Base-by-base conservation (phyloP, 495 filamentous ascomycete species). In the Jackrogersella minutella region DNA sequence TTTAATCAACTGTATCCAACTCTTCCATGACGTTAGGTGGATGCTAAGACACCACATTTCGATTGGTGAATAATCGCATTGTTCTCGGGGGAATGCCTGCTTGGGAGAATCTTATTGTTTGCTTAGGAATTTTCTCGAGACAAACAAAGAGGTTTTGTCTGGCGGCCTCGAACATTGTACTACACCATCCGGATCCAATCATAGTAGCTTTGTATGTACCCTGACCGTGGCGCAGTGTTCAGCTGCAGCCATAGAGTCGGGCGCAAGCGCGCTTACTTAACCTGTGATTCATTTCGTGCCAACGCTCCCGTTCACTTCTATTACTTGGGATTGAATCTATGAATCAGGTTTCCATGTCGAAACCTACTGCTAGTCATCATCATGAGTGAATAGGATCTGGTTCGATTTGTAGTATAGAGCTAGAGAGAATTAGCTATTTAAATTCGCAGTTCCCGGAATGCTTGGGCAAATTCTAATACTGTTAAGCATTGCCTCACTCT, bases 21-120 rank as follows among this genome's bases (percentile, higher is more conserved):
- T 58, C 43, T 59, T 64, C 34, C 66, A 17, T 26, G 28, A 14
- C 31, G 13, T 16, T n/a, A 47, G 19, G 11, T 14, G 28, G 17
- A n/a, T 30, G 41, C n/a, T 33, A 5, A 61, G 31, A 21, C 61
- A 65, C 61, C 54, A 52, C 61, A 69, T 69, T 41, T 50, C 31
- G 40, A 58, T 19, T 9, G 19, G 30, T 28, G 33, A 13, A 39
- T 1, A 54, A 53, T 30, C 22, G 17, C 37, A 47, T 64, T 64
- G 36, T 58, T 37, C 16, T 40, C 33, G 43, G 21, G 52, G 5
- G 21, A 14, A 33, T 55, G 59, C 28, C 44, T 49, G 24, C n/a
- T 33, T 16, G 7, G 55, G 9, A 47, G 30, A 58, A 62, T 53
- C 14, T 3, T 46, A 52, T 68, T 62, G 44, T 62, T 50, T 53